phyloP scores from a whole-genome alignment of 768 basidiomycete genomes.

The Hygrophoropsis aurantiaca region DNA sequence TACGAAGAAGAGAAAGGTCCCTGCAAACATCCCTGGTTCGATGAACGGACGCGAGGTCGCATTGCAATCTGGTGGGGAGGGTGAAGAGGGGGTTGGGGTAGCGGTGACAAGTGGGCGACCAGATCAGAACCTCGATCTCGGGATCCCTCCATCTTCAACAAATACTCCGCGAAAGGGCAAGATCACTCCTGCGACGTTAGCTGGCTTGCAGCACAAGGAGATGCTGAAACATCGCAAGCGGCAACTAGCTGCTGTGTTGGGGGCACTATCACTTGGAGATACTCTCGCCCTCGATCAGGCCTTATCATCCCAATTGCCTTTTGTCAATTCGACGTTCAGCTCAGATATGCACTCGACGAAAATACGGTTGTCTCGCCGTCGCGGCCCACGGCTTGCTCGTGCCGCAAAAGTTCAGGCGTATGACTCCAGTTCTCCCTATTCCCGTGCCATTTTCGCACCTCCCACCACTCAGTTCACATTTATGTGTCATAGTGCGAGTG shows the following conservation, averaged over 20 bases:
- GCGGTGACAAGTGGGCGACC: conserved; percentile 23
- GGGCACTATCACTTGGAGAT: conserved; percentile 64
- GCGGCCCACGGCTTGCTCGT: conserved; percentile 50
- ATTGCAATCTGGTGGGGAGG: conserved; percentile 43
- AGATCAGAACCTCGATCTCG: conserved; percentile 23
- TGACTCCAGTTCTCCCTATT: background rate
- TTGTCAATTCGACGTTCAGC: conserved; percentile 35
- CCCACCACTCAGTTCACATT: conserved; percentile 60
- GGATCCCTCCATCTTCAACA: conserved; percentile 16
- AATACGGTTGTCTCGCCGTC: conserved; percentile 57
- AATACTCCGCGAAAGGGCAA: conserved; percentile 38
- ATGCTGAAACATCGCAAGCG: conserved; percentile 65
- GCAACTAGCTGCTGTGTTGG: conserved; percentile 70
- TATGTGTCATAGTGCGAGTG: conserved; percentile 64
- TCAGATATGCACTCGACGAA: conserved; percentile 28
- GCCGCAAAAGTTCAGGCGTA: conserved; percentile 27
- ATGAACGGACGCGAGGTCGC: conserved; percentile 42
- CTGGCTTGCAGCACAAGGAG: conserved; percentile 76
- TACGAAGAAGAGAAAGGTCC: conserved; percentile 88
- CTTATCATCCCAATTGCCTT: conserved; percentile 46
- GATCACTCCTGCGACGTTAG: conserved; percentile 59
- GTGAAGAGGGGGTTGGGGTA: conserved; percentile 32
- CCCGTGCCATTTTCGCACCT: conserved; percentile 29
- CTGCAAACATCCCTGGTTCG: conserved; percentile 52
- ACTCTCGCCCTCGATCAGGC: conserved; percentile 79